Base-by-base conservation (phyloP, 805 yeast genomes). In the Hemisphaericaspora nanyangensis region DNA sequence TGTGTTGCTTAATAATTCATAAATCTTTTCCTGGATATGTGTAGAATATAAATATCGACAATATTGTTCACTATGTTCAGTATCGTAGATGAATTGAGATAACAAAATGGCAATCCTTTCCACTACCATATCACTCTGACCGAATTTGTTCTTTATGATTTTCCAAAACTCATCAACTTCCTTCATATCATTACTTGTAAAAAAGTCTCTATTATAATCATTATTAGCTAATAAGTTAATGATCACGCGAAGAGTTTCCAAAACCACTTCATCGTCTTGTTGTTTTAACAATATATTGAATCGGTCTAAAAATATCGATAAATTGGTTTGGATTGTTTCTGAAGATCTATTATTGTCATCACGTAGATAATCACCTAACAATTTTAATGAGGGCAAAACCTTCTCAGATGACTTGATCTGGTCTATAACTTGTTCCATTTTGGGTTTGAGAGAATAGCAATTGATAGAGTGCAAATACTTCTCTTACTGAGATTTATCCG, bases 191-290 rank as follows among this genome's bases (percentile, higher is more conserved):
- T 27, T 8, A n/a, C 30, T 26, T 3, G 39, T 39, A 11, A 55
- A 26, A 11, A 34, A 35, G 7, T 31, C 29, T 37, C 63, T 36
- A 40, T 57, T 57, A 11, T 18, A 6, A 37, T 57, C 65, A 41
- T 55, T 63, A 44, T 61, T 63, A 3, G 74, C 73, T 20, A 58
- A 42, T 34, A 55, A 50, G 34, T 68, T 68, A 40, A 68, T 51
- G 16, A 65, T 43, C 3, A 56, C 63, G 33, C 72, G 42, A 15
- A 62, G 46, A 2, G 46, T 45, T 17, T 60, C 59, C 8, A 46
- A 39, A 5, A 47, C 40, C 8, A 45, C 25, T 3, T 35, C 29
- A 4, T 37, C 38, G 24, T 20, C 28, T 4, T 12, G 12, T 22
- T 33, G 17, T 17, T 22, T 17, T 15, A 37, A 12, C 15, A 29